These are phyloP conservation scores for Penicillium sp. DNA, from an alignment of 2,329 filamentous ascomycete species.

Conservation along the genomic window DNA sequence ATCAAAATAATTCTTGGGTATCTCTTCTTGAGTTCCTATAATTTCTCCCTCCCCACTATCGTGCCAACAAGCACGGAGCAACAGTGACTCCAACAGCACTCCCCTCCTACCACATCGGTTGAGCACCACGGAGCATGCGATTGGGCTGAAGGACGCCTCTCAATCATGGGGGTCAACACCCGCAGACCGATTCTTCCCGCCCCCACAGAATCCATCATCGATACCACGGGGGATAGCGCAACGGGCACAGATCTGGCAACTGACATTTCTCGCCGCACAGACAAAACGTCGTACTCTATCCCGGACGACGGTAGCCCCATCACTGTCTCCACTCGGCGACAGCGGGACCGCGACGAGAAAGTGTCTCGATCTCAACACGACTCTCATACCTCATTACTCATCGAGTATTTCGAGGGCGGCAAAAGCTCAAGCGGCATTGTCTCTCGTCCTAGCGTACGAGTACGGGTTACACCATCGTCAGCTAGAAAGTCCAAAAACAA, in stretches of 20 bases:
- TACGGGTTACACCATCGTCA: conserved; percentile 74
- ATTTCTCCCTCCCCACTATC: conserved; percentile 13
- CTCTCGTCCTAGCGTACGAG: conserved; percentile 77
- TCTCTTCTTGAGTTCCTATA: conserved; percentile 10
- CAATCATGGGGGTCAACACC: conserved; percentile 50
- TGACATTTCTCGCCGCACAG: conserved; percentile 50
- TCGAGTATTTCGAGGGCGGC: conserved; percentile 89
- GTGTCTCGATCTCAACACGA: conserved; percentile 54
- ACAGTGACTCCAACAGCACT: conserved; percentile 18
- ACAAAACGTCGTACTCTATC: conserved; percentile 51
- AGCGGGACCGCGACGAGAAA: conserved; percentile 59
- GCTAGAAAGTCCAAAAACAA: conserved; percentile 56
- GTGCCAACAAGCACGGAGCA: conserved; percentile 20
- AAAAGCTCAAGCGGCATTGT: conserved; percentile 56
- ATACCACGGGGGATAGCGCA: conserved; percentile 41
- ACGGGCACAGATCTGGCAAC: conserved; percentile 50
- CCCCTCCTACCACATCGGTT: conserved; percentile 8
- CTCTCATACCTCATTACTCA: conserved; percentile 86
- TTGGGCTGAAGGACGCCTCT: conserved; percentile 30
- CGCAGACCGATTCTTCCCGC: conserved; percentile 50
- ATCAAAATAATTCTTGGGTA: conserved; percentile 1
- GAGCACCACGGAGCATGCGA: conserved; percentile 34
- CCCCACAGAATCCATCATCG: conserved; percentile 50
- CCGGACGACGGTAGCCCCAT: conserved; percentile 68
- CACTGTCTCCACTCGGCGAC: conserved; percentile 71